phyloP scores from a whole-genome alignment of 805 yeast genomes.

The Tetrapisispora namnaoensis region DNA sequence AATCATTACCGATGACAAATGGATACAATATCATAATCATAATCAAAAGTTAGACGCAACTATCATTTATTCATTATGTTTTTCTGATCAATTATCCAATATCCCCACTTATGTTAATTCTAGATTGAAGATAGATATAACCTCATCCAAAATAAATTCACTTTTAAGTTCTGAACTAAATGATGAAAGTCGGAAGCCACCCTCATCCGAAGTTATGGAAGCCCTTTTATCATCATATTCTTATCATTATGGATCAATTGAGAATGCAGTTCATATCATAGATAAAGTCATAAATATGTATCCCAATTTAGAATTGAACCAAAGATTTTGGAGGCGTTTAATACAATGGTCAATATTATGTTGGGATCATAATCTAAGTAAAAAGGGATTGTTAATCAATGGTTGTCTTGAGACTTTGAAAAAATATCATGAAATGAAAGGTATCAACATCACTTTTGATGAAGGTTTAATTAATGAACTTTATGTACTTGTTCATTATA shows the following conservation, averaged over 20 bases:
- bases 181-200: conserved; percentile 1
- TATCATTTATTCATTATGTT: conserved; percentile 20
- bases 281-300: conserved; percentile 14
- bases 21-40: not conserved
- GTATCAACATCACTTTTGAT: conserved; percentile 12
- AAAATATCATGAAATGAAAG: conserved; percentile 10
- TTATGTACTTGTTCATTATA: conserved; percentile 7
- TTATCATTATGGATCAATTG: conserved; percentile 9
- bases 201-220: conserved; percentile 14
- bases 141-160: no score
- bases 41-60: conserved; percentile 13
- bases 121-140: conserved; percentile 2
- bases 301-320: conserved; percentile 14
- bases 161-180: no score
- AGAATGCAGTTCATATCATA: conserved; percentile 10
- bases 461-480: conserved; percentile 11
- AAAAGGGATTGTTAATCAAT: conserved; percentile 10
- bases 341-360: conserved; percentile 11
- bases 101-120: not conserved
- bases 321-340: conserved; percentile 21
- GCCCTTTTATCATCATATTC: conserved; percentile 17
- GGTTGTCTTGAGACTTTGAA: conserved; percentile 19
- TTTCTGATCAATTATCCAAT: conserved; percentile 9
- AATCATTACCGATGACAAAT: conserved; percentile 6
- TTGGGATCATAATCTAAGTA: conserved; percentile 12